Conservation (phyloP, 2,329 filamentous ascomycete species). For the Pyrenochaeta sp. region DNA sequence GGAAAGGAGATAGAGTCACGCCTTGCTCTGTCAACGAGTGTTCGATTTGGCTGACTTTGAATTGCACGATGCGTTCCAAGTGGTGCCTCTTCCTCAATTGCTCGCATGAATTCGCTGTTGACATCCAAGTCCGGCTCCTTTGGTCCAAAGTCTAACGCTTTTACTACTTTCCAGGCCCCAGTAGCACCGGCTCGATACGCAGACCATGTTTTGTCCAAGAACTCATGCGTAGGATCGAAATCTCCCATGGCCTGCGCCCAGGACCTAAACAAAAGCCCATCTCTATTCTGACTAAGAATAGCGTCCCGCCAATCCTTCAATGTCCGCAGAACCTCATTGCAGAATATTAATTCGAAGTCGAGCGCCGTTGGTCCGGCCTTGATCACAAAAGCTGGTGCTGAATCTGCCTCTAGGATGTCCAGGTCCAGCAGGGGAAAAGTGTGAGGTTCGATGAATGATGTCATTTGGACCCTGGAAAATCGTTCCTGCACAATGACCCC, state of each 20-base stretch:
- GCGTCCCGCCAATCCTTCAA: conserved; percentile 6
- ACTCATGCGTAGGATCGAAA: conserved; percentile 20
- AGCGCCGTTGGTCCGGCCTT: conserved; percentile 14
- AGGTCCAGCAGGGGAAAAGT: conserved; percentile 21
- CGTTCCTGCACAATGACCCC: too few species aligned
- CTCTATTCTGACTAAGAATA: conserved; percentile 13
- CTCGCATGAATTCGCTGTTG: background rate
- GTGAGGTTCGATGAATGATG: conserved; percentile 1
- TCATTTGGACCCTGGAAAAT: too few species aligned
- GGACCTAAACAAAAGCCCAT: conserved; percentile 33
- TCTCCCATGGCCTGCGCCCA: conserved; percentile 32
- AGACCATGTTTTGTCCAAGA: conserved; percentile 25
- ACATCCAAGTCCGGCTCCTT: background rate
- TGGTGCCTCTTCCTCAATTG: conserved; percentile 2
- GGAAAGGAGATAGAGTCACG: conserved; percentile 3
- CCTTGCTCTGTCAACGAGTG: conserved; percentile 10
- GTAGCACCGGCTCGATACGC: conserved; percentile 20
- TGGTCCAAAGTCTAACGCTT: conserved; percentile 5
- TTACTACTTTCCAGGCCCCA: conserved; percentile 26
- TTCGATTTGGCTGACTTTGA: conserved; percentile 14
- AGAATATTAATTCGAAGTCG: conserved; percentile 26
- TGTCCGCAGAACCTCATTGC: conserved; percentile 33
- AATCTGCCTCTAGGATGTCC: conserved; percentile 31
- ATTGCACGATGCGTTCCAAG: conserved; percentile 1
- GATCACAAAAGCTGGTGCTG: conserved; percentile 32